phyloP scores from a whole-genome alignment of 2,329 filamentous ascomycete genomes.

The Penicillium nordicum region DNA sequence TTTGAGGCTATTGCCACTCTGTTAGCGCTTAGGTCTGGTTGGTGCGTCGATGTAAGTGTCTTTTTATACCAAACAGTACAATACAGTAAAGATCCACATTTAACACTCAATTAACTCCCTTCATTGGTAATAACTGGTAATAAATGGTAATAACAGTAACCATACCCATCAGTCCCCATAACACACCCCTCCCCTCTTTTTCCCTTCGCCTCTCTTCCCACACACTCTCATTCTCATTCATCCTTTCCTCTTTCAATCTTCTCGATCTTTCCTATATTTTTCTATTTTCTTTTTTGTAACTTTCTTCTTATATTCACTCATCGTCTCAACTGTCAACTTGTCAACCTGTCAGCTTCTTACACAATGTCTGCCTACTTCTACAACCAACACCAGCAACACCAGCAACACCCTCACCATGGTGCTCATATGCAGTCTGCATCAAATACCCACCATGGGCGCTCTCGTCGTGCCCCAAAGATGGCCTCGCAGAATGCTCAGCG shows the following conservation, averaged over 20 bases:
- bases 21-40: slow-evolving; percentile 9
- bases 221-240: slow-evolving; percentile 16
- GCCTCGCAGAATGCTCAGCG: slow-evolving; percentile 79
- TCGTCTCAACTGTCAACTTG: slow-evolving; percentile 24
- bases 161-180: slow-evolving; percentile 21
- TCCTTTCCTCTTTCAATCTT: slow-evolving; percentile 16
- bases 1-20: slow-evolving; percentile 9
- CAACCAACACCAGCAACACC: slow-evolving; percentile 43
- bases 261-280: slow-evolving; percentile 21
- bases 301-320: slow-evolving; percentile 18
- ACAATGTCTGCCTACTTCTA: slow-evolving; percentile 50
- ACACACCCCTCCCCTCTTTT: slow-evolving; percentile 33
- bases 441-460: slow-evolving; percentile 81
- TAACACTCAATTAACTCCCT: background rate
- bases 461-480: slow-evolving; percentile 76
- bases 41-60: slow-evolving; percentile 12
- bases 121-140: background rate
- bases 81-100: background rate
- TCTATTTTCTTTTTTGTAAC: slow-evolving; percentile 23
- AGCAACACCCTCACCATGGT: slow-evolving; percentile 45
- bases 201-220: slow-evolving; percentile 21
- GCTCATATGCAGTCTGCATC: slow-evolving; percentile 48
- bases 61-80: background rate
- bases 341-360: slow-evolving; percentile 26
- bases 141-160: background rate